Evolutionary conservation across 1,139 yeast species (phyloP), one percentile per base, ranked within the genome.

Genomic region (Debaryomyces udenii): DNA sequence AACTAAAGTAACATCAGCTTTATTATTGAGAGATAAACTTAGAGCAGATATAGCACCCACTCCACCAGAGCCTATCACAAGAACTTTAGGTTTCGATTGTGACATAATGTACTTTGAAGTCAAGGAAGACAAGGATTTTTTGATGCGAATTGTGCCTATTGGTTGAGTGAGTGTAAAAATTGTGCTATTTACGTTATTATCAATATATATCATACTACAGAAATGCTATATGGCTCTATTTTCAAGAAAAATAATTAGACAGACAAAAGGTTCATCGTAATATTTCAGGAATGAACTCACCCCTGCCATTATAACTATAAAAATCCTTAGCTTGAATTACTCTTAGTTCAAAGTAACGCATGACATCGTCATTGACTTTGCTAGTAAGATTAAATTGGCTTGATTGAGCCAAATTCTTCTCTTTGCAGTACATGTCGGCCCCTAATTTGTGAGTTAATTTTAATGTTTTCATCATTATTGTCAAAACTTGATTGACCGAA

Each of bases 1-100:
- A 9, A 84, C 83, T 3, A 79, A 63, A 0, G 90, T 80, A 4
- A 84, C 86, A 39, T 74, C 76, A 2, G 76, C 69, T 44, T 67
- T 65, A 5, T 72, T 64, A 32, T 64, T 66, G 32, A 52, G 49
- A 41, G 74, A 74, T 27, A 86, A 67, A 0, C 84, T 76, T 36
- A 81, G 73, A 0, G 90, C 83, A 4, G 84, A 83, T 34, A 86
- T 74, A 30, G 83, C 71, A 11, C 94, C 94, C 2, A 86, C 89
- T 20, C 91, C 77, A 2, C 77, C 78, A 2, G 74, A 57, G 4
- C 78, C 78, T 11, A 72, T 59, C 6, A 70, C 63, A 22, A 72
- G 61, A 3, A 68, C 74, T 35, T 61, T 65, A 5, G 37, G 20
- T 16, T 26, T 33, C 15, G 7, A 7, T 27, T 26, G 14, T 3